phyloP scores from a whole-genome alignment of 2,329 filamentous ascomycete genomes.

The Alternaria conjuncta region DNA sequence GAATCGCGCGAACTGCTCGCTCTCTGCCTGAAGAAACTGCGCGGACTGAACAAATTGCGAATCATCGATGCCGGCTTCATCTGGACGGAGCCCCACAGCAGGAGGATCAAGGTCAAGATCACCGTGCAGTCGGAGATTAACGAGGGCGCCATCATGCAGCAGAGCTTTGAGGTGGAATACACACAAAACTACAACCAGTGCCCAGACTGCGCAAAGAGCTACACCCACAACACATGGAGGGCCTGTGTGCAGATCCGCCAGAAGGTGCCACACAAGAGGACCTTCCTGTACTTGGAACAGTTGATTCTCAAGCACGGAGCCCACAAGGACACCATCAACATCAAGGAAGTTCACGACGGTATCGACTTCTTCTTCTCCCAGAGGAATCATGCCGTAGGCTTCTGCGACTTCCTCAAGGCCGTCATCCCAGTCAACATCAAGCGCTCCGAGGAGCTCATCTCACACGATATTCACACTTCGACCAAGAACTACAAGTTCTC shows the following conservation, averaged over 20 bases:
- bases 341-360: slow-evolving; percentile 94
- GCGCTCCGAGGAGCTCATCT: slow-evolving; percentile 92
- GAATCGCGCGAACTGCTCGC: slow-evolving; percentile 94
- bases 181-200: slow-evolving; percentile 92
- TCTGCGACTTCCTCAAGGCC: slow-evolving; percentile 87
- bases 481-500: slow-evolving; percentile 95
- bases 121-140: slow-evolving; percentile 80
- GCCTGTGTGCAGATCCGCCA: slow-evolving; percentile 94
- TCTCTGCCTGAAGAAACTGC: slow-evolving; percentile 85
- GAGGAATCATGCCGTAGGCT: slow-evolving; percentile 89
- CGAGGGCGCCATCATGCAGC: slow-evolving; percentile 77
- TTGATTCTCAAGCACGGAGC: slow-evolving; percentile 93
- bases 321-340: slow-evolving; percentile 85
- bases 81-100: slow-evolving; percentile 97
- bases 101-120: slow-evolving; percentile 91
- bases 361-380: slow-evolving; percentile 95
- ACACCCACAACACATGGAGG: slow-evolving; percentile 94
- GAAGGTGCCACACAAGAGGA: slow-evolving; percentile 95
- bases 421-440: slow-evolving; percentile 80
- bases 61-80: slow-evolving; percentile 97
- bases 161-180: slow-evolving; percentile 94
- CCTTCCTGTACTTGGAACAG: slow-evolving; percentile 85
- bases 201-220: slow-evolving; percentile 86
- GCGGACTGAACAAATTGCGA: slow-evolving; percentile 85
- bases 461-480: slow-evolving; percentile 88